Evolutionary conservation across 257 asterid genomes (phyloP), one percentile per base, ranked within the genome.

Genomic region (Coffea canephora): DNA sequence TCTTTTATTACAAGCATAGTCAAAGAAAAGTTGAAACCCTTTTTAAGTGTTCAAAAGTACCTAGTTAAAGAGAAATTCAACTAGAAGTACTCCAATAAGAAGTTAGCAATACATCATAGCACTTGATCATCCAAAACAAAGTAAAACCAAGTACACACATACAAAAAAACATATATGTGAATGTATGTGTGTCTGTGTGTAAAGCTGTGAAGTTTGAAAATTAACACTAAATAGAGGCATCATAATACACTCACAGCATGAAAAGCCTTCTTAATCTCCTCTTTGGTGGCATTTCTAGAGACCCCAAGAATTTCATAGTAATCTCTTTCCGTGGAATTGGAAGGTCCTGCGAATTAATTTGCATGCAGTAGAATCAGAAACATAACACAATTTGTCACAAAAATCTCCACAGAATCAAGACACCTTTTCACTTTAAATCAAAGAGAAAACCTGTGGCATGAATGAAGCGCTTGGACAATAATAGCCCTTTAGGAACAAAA

Each of bases 241-340:
- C 69, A 76, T 59, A 77, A 67, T 78, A 64, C 78, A 84, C 97
- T 91, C 82, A 95, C 99, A 73, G 77, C 88, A 78, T 87, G 98
- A 83, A 87, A 95, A 80, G 97, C 97, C 90, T 89, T 93, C 88
- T 95, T 95, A 75, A 95, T 95, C 86, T 93, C 98, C 80, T 91
- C 91, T 21, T 75, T 83, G 71, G 80, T 87, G 78, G 99, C 91
- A 83, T 89, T 89, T 65, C 81, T 84, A 50, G 99, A 83, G 78
- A 95, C 81, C 5, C 97, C 99, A 67, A 95, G 97, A 78, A 90
- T 84, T 81, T 89, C 96, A 84, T 95, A 95, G 83, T 87, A 87
- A 87, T 91, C 96, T 68, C 86, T 89, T 43, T 87, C 83, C 25
- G 72, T 74, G 27, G 92, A 87, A 75, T 62, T 83, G 79, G 83